phyloP scores from a whole-genome alignment of 192 early-diverging fungal genomes.

The Coemansia sp. region DNA sequence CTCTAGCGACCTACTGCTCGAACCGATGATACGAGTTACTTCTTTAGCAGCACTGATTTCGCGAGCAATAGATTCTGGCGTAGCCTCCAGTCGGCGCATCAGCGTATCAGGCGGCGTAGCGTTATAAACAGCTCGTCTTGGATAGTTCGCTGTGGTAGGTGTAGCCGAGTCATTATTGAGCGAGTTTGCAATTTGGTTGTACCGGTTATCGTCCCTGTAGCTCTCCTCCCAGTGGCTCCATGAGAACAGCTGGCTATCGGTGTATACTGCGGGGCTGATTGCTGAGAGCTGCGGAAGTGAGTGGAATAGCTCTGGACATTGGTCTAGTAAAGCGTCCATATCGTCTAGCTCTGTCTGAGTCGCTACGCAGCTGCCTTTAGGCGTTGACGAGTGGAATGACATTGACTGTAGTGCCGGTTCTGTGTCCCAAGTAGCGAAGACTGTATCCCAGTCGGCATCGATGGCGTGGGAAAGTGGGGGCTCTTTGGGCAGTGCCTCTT shows the following conservation, averaged over 20 bases:
- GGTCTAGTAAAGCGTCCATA: conserved; percentile 16
- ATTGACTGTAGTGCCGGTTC: conserved; percentile 4
- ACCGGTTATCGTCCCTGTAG: conserved; percentile 22
- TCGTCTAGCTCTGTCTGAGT: conserved; percentile 1
- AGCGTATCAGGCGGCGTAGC: conserved; percentile 18
- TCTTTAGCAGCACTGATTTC: conserved; percentile 1
- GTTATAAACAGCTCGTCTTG: background rate
- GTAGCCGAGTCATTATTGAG: background rate
- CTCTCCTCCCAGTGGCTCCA: conserved; percentile 30
- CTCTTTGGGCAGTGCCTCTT: background rate
- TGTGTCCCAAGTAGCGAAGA: background rate
- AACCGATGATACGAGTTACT: background rate
- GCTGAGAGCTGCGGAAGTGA: conserved; percentile 3
- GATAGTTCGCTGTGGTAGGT: background rate
- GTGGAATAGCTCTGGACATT: conserved; percentile 27
- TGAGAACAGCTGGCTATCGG: conserved; percentile 16
- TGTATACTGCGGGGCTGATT: background rate
- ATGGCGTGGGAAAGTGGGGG: background rate
- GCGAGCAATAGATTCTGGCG: conserved; percentile 21
- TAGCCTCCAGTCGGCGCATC: conserved; percentile 16
- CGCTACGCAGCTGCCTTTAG: background rate
- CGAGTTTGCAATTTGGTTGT: conserved; percentile 23
- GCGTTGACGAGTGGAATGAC: background rate
- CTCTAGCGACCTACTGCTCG: background rate
- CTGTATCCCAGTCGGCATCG: background rate